These are phyloP conservation scores for Rutstroemia sp. DNA, from an alignment of 2,329 filamentous ascomycete species.

Conservation along the genomic window DNA sequence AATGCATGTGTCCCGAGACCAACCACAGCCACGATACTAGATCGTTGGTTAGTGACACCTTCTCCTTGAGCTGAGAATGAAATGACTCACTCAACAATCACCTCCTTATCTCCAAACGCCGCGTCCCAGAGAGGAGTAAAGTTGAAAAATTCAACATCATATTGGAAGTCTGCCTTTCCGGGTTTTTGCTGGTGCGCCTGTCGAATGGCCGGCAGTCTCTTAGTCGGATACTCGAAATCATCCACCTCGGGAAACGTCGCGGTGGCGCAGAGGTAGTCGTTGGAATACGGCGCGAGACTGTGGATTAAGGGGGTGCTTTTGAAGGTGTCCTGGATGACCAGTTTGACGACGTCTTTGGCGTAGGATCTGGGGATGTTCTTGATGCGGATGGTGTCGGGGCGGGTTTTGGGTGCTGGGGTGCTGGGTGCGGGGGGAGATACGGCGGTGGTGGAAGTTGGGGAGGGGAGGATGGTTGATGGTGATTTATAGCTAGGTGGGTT, in stretches of 20 bases:
- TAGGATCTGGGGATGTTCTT: constrained; percentile 2
- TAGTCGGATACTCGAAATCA: neutral
- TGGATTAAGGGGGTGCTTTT: neutral
- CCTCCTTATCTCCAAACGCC: neutral
- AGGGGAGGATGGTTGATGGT: neutral
- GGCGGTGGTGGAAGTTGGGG: no score
- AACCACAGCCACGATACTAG: constrained; percentile 4
- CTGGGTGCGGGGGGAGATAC: neutral
- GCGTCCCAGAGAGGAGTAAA: constrained; percentile 4
- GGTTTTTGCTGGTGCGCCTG: neutral
- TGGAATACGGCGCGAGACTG: neutral
- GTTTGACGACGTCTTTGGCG: neutral
- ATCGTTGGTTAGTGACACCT: neutral
- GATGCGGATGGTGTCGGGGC: constrained; percentile 5
- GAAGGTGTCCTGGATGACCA: neutral
- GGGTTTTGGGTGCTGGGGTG: neutral
- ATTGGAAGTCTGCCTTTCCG: neutral
- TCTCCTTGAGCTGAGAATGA: neutral
- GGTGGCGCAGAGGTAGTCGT: neutral
- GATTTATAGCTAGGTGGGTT: neutral
- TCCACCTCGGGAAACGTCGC: neutral
- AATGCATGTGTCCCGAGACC: constrained; percentile 8
- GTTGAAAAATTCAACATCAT: constrained; percentile 1
- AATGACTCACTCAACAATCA: constrained; percentile 1
- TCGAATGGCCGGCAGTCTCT: neutral